These are phyloP conservation scores for Quercus lobata DNA, from an alignment of 331 rosid species.

Conservation along the genomic window DNA sequence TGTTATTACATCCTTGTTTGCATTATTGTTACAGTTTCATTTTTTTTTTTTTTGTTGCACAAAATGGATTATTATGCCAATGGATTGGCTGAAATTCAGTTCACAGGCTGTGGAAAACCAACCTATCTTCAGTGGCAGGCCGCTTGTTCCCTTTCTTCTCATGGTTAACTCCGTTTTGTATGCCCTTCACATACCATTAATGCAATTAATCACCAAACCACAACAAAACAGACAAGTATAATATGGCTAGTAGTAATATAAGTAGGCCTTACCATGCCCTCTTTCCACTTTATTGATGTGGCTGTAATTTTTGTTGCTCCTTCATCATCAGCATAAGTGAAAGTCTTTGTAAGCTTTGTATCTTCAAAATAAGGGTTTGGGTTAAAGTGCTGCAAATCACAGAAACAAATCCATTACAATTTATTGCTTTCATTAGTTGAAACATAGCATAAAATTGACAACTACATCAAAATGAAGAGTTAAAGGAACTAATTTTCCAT, in stretches of 20 bases:
- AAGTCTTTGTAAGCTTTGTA: constrained; percentile 71
- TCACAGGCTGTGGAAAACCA: constrained; percentile 14
- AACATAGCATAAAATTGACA: not conserved
- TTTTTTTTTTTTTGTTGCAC: not conserved
- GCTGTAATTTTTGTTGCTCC: constrained; percentile 78
- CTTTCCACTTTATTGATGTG: constrained; percentile 89
- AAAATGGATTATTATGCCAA: not conserved
- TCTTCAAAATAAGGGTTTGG: constrained; percentile 90
- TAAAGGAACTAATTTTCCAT: not conserved
- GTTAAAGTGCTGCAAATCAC: constrained; percentile 61
- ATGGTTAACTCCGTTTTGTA: constrained; percentile 68
- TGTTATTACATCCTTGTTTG: not conserved
- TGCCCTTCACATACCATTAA: constrained; percentile 41
- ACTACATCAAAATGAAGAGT: not conserved
- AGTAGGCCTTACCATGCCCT: constrained; percentile 61
- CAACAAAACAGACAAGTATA: not conserved
- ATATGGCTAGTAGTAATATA: not conserved
- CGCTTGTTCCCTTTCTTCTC: constrained; percentile 95
- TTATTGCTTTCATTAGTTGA: not conserved
- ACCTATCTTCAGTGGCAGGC: constrained; percentile 67
- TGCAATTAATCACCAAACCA: not conserved
- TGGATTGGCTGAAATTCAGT: not conserved
- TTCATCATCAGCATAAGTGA: constrained; percentile 73
- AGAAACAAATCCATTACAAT: constrained; percentile 1
- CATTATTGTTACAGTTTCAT: not conserved